phyloP scores from a whole-genome alignment of 768 basidiomycete genomes.

The Pulveroboletus sp. region DNA sequence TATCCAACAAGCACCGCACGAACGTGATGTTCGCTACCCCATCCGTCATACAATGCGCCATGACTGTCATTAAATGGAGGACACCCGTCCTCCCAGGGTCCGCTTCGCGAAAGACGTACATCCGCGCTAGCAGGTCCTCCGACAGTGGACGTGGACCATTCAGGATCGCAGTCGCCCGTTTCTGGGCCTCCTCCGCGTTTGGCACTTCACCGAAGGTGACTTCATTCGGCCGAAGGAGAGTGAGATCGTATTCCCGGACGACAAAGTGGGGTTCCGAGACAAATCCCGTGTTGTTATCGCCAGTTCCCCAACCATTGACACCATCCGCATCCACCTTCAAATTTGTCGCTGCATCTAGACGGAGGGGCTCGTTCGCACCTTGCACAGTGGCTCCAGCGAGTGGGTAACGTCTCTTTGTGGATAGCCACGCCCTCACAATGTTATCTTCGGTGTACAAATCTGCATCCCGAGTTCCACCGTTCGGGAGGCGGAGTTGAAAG shows the following conservation, averaged over 20 bases:
- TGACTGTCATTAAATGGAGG: slow-evolving; percentile 42
- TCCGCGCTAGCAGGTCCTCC: slow-evolving; percentile 37
- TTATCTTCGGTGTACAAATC: slow-evolving; percentile 31
- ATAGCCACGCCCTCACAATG: slow-evolving; percentile 41
- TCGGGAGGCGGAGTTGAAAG: slow-evolving; percentile 26
- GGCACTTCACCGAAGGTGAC: slow-evolving; percentile 33
- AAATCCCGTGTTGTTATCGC: background rate
- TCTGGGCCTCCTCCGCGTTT: slow-evolving; percentile 34
- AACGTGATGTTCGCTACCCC: slow-evolving; percentile 42
- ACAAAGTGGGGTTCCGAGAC: slow-evolving; percentile 33
- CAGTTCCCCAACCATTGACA: background rate
- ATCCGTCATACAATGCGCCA: slow-evolving; percentile 51
- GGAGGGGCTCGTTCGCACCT: slow-evolving; percentile 7
- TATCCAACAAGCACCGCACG: slow-evolving; percentile 43
- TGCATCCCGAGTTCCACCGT: slow-evolving; percentile 18
- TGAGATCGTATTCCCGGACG: slow-evolving; percentile 38
- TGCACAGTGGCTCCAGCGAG: slow-evolving; percentile 43
- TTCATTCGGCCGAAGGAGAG: slow-evolving; percentile 33
- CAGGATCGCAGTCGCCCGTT: slow-evolving; percentile 28
- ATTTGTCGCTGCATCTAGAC: background rate
- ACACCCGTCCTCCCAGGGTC: slow-evolving; percentile 27
- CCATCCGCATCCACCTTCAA: background rate
- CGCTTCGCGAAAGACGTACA: slow-evolving; percentile 39
- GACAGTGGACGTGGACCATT: slow-evolving; percentile 39
- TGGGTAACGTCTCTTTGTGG: slow-evolving; percentile 47